Percentiles rank a stretch among this genome's conserved stretches.
These are phyloP conservation scores for Cutaneotrichosporon cavernicola DNA, from an alignment of 1,284 basidiomycete species.

Conservation along the genomic window DNA sequence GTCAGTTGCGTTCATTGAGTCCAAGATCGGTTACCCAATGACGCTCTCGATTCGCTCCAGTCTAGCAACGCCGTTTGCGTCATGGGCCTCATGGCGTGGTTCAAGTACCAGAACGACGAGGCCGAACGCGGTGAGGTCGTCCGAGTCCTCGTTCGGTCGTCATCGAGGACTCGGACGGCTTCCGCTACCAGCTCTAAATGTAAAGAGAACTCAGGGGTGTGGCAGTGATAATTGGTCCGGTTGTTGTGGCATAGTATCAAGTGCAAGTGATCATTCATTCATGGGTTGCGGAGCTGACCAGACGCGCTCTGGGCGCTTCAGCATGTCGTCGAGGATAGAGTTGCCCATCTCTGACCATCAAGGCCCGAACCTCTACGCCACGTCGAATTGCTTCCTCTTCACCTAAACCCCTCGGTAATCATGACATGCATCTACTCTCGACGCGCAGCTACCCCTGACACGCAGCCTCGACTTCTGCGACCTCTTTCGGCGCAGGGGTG, in stretches of 20 bases:
- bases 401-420: not conserved
- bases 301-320: too few species aligned
- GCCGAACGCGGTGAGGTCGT: conserved; percentile 18
- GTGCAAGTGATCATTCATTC: too few species aligned
- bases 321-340: too few species aligned
- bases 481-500: conserved; percentile 83
- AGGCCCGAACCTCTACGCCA: too few species aligned
- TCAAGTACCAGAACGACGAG: conserved; percentile 19
- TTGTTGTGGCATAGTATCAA: too few species aligned
- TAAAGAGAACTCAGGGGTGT: too few species aligned
- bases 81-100: conserved; percentile 12
- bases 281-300: too few species aligned
- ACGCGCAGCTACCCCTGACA: conserved; percentile 59
- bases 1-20: conserved; percentile 16
- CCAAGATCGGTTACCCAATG: conserved; percentile 16
- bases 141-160: conserved; percentile 15
- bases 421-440: not conserved
- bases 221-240: too few species aligned
- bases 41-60: conserved; percentile 15
- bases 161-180: conserved; percentile 14
- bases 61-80: conserved; percentile 1
- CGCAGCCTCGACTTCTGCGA: conserved; percentile 79
- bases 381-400: too few species aligned
- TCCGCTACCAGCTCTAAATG: conserved; percentile 20
- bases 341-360: too few species aligned